phyloP scores from a whole-genome alignment of 495 filamentous ascomycete genomes.

The Cercophora sp. region DNA sequence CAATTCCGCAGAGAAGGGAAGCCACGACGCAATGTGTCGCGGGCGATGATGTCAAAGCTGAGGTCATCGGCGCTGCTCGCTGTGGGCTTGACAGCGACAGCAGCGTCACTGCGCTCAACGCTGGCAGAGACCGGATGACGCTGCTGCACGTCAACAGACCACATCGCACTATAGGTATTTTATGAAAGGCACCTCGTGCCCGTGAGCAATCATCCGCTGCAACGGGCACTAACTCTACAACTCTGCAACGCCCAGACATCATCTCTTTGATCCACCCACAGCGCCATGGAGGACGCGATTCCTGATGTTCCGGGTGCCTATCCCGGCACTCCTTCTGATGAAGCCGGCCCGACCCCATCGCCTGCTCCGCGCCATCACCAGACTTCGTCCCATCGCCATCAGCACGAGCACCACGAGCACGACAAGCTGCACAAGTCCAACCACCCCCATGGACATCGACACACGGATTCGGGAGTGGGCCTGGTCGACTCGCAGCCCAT shows the following conservation, averaged over 20 bases:
- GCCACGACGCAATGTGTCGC: background rate
- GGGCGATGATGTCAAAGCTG: background rate
- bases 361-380: background rate
- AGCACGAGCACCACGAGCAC: slow-evolving; percentile 12
- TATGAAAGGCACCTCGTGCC: background rate
- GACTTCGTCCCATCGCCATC: background rate
- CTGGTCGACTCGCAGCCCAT: slow-evolving; percentile 12
- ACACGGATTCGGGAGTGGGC: slow-evolving; percentile 32
- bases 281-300: background rate
- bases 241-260: background rate
- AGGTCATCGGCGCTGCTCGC: background rate
- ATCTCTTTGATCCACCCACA: background rate
- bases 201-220: background rate
- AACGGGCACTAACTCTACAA: background rate
- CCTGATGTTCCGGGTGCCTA: background rate
- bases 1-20: background rate
- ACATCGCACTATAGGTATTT: background rate
- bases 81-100: background rate
- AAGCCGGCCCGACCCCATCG: background rate
- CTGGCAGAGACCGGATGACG: background rate
- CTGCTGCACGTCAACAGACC: background rate
- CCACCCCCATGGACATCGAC: slow-evolving; percentile 28
- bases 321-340: background rate
- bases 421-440: slow-evolving; percentile 32
- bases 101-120: background rate